Evolutionary conservation across 2,329 filamentous ascomycete genomes (phyloP).

Genomic region (Diaporthe velutina): DNA sequence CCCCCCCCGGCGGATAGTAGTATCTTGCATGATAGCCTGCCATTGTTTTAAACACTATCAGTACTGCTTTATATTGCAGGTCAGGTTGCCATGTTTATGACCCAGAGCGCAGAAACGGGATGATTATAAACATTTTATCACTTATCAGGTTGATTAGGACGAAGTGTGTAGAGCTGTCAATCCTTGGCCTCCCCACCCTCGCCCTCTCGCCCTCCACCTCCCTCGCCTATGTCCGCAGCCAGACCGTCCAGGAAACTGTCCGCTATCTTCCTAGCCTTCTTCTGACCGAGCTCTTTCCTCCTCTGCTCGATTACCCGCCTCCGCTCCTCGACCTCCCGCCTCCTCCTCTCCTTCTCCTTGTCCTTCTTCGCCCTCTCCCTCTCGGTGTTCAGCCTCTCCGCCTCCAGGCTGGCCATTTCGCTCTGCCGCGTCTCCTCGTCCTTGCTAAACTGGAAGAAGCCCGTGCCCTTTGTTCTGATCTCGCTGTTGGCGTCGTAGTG

Average conservation of each 20-base stretch:
- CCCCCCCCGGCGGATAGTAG: background rate
- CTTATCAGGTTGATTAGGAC: background rate
- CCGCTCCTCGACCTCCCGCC: conserved; percentile 73
- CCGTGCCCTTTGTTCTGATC: conserved; percentile 87
- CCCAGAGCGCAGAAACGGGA: background rate
- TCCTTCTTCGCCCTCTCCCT: conserved; percentile 67
- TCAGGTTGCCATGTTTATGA: background rate
- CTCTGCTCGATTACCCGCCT: conserved; percentile 72
- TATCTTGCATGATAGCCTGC: background rate
- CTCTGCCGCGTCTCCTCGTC: conserved; percentile 74
- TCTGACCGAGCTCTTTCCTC: conserved; percentile 65
- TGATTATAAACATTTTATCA: background rate
- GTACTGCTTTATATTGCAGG: background rate
- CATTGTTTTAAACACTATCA: no score
- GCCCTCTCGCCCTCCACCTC: background rate
- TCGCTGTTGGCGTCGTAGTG: conserved; percentile 92
- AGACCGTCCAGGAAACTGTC: conserved; percentile 79
- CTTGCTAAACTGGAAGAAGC: conserved; percentile 90
- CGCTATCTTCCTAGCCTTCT: conserved; percentile 75
- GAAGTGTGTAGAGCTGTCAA: background rate
- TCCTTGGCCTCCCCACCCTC: background rate
- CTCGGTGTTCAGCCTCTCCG: conserved; percentile 78
- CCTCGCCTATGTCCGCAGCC: conserved; percentile 46
- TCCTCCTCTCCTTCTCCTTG: conserved; percentile 69
- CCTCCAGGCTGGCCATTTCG: conserved; percentile 83